Base-by-base conservation (phyloP, 2,329 filamentous ascomycete species). In the Talaromyces sp. region DNA sequence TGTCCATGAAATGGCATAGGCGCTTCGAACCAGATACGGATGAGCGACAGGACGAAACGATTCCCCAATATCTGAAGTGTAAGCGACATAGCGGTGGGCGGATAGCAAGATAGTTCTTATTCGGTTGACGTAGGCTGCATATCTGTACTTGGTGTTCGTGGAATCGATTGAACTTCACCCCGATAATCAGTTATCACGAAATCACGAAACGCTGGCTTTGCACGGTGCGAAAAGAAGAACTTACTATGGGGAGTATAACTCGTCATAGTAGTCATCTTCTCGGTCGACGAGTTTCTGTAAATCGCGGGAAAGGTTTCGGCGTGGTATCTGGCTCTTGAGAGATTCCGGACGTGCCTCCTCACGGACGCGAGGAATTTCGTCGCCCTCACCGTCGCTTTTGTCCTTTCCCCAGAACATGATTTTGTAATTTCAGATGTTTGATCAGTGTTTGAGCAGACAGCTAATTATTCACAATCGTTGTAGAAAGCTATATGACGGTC, bases 1-100 rank as follows among this genome's bases (percentile, higher is more conserved):
- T 10, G 89, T 80, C 94, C 94, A 97, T 1, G 90, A 96, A 41
- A 99, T 79, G 51, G 84, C 93, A 70, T 99, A 99, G 5, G 94
- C 94, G 50, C 84, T 80, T 60, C 87, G 84, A 10, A 99, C 88
- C 2, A 95, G 76, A 67, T 81, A 86, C 0, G 91, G 93, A 70
- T 97, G 92, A 3, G 93, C 92, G 39, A 99, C 83, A 0, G 94
- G 94, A 1, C 94, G 85, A 76, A 99, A 99, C 0, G 89, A 95
- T 75, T 99, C 94, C 71, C 94, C 94, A 63, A 99, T 93, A 68
- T 97, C 93, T 19, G 88, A 92, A 0, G 94, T 97, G 73, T 99
- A 99, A 58, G 94, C 94, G 51, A 99, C 91, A 69, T 99, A 99
- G 68, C 94, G 87, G 69, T 97, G 94, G 3, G 92, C 92, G 15